Evolutionary conservation across 106 monocot genomes (phyloP).

Genomic region (Dendrobium officinale): DNA sequence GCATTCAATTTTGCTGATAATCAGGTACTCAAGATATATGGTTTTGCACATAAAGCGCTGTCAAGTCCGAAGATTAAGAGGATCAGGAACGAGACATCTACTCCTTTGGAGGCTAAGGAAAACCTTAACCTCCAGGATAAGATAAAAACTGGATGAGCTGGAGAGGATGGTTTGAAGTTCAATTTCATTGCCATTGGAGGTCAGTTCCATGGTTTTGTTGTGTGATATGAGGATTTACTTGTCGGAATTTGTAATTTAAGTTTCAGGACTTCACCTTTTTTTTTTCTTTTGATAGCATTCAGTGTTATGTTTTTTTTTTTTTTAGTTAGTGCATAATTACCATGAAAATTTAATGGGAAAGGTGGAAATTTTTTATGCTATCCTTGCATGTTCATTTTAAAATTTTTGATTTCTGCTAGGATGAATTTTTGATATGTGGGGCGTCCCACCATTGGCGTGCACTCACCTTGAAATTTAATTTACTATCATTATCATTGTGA

Average conservation of each 20-base stretch:
- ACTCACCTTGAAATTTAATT: neutral
- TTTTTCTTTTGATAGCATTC: neutral
- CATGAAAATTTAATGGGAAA: neutral
- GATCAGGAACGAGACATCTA: constrained; percentile 29
- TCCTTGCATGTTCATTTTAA: neutral
- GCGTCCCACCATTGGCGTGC: neutral
- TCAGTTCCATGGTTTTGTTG: constrained; percentile 14
- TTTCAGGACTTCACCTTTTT: neutral
- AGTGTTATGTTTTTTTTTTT: neutral
- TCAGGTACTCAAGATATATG: constrained; percentile 61
- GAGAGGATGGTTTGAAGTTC: too few species aligned
- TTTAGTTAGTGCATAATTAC: neutral
- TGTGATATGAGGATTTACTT: constrained; percentile 11
- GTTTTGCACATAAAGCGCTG: constrained; percentile 51
- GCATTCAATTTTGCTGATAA: constrained; percentile 84
- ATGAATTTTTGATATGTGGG: neutral
- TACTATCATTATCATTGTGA: too few species aligned
- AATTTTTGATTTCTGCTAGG: neutral
- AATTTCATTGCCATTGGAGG: constrained; percentile 3
- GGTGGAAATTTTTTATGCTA: neutral
- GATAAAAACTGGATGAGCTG: constrained; percentile 9
- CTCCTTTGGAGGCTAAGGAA: constrained; percentile 44
- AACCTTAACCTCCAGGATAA: constrained; percentile 11
- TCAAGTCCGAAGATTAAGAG: constrained; percentile 42
- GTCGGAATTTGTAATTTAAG: neutral